These are phyloP conservation scores for Lactifluus echinatus DNA, from an alignment of 768 basidiomycete species.

Conservation along the genomic window DNA sequence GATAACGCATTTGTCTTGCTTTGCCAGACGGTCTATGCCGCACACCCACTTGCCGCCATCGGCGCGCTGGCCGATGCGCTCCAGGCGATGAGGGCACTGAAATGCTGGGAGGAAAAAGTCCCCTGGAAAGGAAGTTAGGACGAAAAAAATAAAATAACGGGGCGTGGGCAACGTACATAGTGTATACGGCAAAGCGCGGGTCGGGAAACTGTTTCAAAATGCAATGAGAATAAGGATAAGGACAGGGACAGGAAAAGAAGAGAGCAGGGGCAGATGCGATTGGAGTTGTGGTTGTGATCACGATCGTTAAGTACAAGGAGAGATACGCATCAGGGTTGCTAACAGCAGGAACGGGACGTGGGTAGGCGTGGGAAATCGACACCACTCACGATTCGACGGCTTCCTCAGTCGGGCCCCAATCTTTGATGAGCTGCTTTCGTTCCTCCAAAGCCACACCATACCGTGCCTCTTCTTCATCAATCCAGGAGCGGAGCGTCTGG, in stretches of 20 bases:
- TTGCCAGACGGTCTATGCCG: slow-evolving; percentile 35
- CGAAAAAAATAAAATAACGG: too few relatives aligned
- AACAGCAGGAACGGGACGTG: too few relatives aligned
- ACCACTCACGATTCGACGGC: not conserved
- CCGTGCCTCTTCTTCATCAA: not conserved
- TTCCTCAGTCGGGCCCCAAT: not conserved
- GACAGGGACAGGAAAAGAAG: too few relatives aligned
- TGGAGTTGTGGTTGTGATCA: too few relatives aligned
- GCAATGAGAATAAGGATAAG: too few relatives aligned
- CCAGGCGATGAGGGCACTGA: slow-evolving; percentile 40
- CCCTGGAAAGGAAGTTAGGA: slow-evolving; percentile 22
- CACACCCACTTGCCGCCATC: slow-evolving; percentile 50
- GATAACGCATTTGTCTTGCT: slow-evolving; percentile 25
- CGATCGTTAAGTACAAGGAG: too few relatives aligned
- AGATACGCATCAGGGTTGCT: too few relatives aligned
- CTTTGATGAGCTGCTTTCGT: not conserved
- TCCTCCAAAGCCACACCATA: not conserved
- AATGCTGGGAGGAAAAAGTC: slow-evolving; percentile 45
- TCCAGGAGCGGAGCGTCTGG: not conserved
- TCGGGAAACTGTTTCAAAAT: not conserved
- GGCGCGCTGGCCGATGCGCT: slow-evolving; percentile 39
- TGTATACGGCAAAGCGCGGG: not conserved
- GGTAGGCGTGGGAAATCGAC: not conserved
- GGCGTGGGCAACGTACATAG: not conserved
- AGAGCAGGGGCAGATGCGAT: too few relatives aligned